Conservation (phyloP, 73 alveolate species). For the Paraurostyla sp. region DNA sequence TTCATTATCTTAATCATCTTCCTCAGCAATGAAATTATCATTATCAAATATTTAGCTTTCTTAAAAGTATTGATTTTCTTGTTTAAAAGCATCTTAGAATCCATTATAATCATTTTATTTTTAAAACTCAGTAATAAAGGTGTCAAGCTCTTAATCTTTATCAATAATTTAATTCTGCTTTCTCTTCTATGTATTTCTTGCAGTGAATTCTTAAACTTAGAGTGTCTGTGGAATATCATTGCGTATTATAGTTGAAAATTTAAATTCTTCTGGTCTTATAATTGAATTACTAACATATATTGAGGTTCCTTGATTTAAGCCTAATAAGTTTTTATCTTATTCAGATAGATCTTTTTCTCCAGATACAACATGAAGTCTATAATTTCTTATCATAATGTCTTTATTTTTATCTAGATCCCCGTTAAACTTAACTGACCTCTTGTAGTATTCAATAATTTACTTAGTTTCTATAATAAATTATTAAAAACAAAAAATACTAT, state of each 20-base stretch:
- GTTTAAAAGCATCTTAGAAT: not conserved
- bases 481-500: not conserved
- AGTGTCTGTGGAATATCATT: not conserved
- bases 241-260: slow-evolving; percentile 14
- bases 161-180: not conserved
- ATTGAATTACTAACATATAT: slow-evolving; percentile 46
- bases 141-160: not conserved
- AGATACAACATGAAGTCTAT: slow-evolving; percentile 22
- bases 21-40: not conserved
- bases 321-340: not conserved
- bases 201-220: not conserved
- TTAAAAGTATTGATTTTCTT: not conserved
- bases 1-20: not conserved
- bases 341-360: not conserved
- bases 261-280: not conserved
- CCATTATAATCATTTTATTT: not conserved
- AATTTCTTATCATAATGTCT: slow-evolving; percentile 29
- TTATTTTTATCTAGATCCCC: slow-evolving; percentile 12
- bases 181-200: not conserved
- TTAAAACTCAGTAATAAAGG: not conserved
- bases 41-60: not conserved
- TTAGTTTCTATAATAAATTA: not conserved
- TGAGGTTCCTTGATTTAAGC: not conserved
- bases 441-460: slow-evolving; percentile 10
- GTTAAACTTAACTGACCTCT: not conserved